Conservation (phyloP, 2,329 filamentous ascomycete species). For the Fonsecaea multimorphosa region DNA sequence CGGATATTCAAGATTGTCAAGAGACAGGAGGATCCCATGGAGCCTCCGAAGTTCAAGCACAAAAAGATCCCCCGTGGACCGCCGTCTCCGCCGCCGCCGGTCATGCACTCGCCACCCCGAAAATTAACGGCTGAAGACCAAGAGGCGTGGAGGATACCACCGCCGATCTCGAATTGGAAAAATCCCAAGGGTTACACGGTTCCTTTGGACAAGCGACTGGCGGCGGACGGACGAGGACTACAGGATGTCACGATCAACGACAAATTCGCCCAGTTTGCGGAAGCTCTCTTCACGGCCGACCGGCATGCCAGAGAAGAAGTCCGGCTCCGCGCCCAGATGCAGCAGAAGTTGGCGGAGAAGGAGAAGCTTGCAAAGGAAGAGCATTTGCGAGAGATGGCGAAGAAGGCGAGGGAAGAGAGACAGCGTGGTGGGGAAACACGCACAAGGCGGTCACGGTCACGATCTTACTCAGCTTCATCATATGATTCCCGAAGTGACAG, state of each 20-base stretch:
- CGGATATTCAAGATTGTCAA: slow-evolving; percentile 99
- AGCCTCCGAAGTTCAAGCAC: slow-evolving; percentile 97
- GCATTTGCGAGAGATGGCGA: slow-evolving; percentile 81
- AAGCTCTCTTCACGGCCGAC: slow-evolving; percentile 92
- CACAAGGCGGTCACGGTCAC: slow-evolving; percentile 34
- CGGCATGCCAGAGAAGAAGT: slow-evolving; percentile 95
- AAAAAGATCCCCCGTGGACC: slow-evolving; percentile 94
- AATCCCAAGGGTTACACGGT: slow-evolving; percentile 98
- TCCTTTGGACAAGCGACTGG: slow-evolving; percentile 90
- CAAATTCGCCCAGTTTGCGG: slow-evolving; percentile 95
- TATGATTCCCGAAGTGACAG: slow-evolving; percentile 55
- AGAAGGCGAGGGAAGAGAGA: slow-evolving; percentile 87
- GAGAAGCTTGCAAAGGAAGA: slow-evolving; percentile 96
- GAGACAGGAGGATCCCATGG: slow-evolving; percentile 90
- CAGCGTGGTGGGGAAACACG: slow-evolving; percentile 47
- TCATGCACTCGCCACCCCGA: slow-evolving; percentile 92
- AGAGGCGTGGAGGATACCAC: slow-evolving; percentile 91
- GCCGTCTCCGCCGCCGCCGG: slow-evolving; percentile 87
- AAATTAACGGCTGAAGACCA: slow-evolving; percentile 97
- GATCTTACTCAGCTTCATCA: slow-evolving; percentile 42
- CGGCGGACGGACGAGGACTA: slow-evolving; percentile 87
- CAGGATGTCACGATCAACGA: slow-evolving; percentile 97
- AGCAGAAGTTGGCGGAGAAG: slow-evolving; percentile 94
- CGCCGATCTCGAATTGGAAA: slow-evolving; percentile 97
- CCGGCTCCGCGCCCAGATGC: slow-evolving; percentile 88